Percentiles rank a stretch among this genome's conserved stretches.
Conservation (phyloP, 371 early-diverging fungal species). For the Syncephalis plumigaleata region DNA sequence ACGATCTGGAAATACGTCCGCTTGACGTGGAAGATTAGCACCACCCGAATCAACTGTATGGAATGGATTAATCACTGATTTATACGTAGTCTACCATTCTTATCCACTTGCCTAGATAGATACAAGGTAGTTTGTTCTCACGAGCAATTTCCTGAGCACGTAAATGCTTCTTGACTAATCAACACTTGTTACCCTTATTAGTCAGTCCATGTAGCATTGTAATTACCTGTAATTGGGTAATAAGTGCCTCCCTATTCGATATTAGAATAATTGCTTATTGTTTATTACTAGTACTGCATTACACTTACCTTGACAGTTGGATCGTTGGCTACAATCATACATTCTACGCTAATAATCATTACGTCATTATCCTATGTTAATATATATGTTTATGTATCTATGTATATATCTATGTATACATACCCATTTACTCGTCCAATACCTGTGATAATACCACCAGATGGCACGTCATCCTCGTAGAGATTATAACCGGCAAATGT, state of each 20-base stretch:
- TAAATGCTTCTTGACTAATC: constrained; percentile 86
- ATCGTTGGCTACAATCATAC: constrained; percentile 95
- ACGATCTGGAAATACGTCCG: constrained; percentile 93
- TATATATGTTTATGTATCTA: not conserved
- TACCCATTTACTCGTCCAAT: constrained; percentile 90
- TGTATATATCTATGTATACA: not conserved
- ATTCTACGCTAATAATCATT: constrained; percentile 55
- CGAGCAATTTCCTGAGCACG: constrained; percentile 94
- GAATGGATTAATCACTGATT: constrained; percentile 1
- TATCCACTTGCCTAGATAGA: constrained; percentile 85
- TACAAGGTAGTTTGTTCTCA: constrained; percentile 89
- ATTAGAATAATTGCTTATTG: constrained; percentile 10
- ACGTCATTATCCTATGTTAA: too few species aligned
- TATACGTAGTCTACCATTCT: too few species aligned
- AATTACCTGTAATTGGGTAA: constrained; percentile 75
- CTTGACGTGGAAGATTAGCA: constrained; percentile 89
- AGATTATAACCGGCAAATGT: constrained; percentile 84
- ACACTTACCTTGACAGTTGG: constrained; percentile 58
- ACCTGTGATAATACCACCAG: constrained; percentile 93
- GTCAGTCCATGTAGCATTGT: not conserved
- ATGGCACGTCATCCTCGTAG: constrained; percentile 77
- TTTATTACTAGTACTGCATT: not conserved
- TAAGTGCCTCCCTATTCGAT: constrained; percentile 84
- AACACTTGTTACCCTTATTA: not conserved
- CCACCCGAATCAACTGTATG: constrained; percentile 85